Base-by-base conservation (phyloP, 805 yeast genomes). In the Yamadazyma kitorensis region DNA sequence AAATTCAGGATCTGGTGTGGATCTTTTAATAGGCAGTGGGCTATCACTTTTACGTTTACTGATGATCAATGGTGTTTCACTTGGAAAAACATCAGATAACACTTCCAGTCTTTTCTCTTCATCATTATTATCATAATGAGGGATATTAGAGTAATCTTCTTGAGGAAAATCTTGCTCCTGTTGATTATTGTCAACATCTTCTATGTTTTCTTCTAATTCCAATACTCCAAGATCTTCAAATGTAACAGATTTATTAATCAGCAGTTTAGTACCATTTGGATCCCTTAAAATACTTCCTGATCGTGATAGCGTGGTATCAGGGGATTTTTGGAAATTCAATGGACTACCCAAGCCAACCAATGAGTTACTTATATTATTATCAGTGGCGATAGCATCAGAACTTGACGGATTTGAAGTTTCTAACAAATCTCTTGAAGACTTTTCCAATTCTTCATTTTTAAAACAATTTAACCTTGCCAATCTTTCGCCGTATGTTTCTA, bases 391-490 rank as follows among this genome's bases (percentile, higher is more conserved):
- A 27, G 30, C 32, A n/a, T 42, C 43, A 13, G 39, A 22, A 24
- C 39, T 37, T 17, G 41, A 33, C 10, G 41, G 40, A 16, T 28
- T 34, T 1, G 44, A 37, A 18, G 24, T 16, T 17, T 23, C 34
- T 4, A 35, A 4, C 12, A 43, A 27, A 24, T 45, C 49, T 31
- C 28, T 43, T 1, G 54, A 44, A 16, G 46, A 29, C 37, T 64
- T 55, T 48, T 76, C 82, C 19, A 74, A 54, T 37, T 82, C 86
- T 56, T 86, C 96, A 59, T 91, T 91, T 47, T 86, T 82, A 77
- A 91, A 86, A 59, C 96, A 86, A 55, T 93, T 93, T 25, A 89
- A 67, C 36, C 98, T 70, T 0, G 98, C 98, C 34, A 93, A 61
- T 39, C 98, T 69, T 59, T 93, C 98, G 29, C 80, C 83, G 41